Base-by-base conservation (phyloP, 225 moss, liverwort and hornwort genomes). In the Thuidium tamariscinum region DNA sequence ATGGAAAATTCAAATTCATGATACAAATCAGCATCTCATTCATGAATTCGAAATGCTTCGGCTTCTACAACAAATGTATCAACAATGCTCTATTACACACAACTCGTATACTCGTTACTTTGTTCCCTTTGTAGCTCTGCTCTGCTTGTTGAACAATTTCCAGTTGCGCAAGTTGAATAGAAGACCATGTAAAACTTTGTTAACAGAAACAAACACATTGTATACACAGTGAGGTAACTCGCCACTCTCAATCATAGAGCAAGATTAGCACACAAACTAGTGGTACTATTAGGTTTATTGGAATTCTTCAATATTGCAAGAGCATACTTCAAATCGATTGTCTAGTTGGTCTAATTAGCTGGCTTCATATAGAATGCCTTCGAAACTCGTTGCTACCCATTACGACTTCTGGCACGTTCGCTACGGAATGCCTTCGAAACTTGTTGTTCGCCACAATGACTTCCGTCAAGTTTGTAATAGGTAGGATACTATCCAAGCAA, bases 401-500 rank as follows among this genome's bases (percentile, higher is more conserved):
- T 4, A 15, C 16, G 2, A 42, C 42, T 42, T 70, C 70, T 2
- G 8, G 25, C 9, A 70, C 5, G 68, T 68, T 68, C 41, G 23
- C 68, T 23, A 39, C 3, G 15, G 41, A 41, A 69, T 69, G 69
- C 70, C 70, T 16, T 70, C 5, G 42, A 70, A 70, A 16, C 27
- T 70, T 70, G 4, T 27, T 70, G 27, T 70, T 7, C 2, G 13
- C 16, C 16, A 70, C 70, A 70, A 44, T 42, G 5, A 70, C 42
- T 16, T 70, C 70, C 3, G 5, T 5, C 27, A 70, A 70, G 70
- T 70, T 70, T 27, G 42, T 23, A 44, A 70, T 1, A 15, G 27
- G 27, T 27, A 0, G 0, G 9, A 27, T 70, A 15, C 2, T 70
- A 0, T 42, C 42, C 2, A 70, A 70, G 1, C 3, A 16, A 0